Evolutionary conservation across 2,329 filamentous ascomycete species (phyloP).

Genomic region (Xylariaceae sp.): DNA sequence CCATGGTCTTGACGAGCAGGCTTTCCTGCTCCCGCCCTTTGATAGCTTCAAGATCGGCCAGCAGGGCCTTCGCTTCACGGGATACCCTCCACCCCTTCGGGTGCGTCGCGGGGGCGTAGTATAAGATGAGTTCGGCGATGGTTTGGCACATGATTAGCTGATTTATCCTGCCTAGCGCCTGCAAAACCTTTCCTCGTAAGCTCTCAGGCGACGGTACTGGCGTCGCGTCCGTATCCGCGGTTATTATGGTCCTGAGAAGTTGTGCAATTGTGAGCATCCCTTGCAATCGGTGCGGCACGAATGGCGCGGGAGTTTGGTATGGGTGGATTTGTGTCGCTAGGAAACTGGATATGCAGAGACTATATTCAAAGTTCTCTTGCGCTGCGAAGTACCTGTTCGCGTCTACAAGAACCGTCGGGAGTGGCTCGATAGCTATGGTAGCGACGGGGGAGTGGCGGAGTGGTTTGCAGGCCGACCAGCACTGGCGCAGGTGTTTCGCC

Average conservation of each 20-base stretch:
- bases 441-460: slow-evolving; percentile 38
- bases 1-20: slow-evolving; percentile 43
- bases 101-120: slow-evolving; percentile 41
- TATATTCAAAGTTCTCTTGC: slow-evolving; percentile 39
- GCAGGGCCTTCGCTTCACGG: slow-evolving; percentile 42
- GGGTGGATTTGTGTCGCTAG: slow-evolving; percentile 47
- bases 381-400: slow-evolving; percentile 44
- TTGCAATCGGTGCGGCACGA: slow-evolving; percentile 48
- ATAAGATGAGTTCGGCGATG: slow-evolving; percentile 46
- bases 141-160: slow-evolving; percentile 52
- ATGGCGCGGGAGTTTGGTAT: slow-evolving; percentile 47
- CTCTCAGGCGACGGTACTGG: neutral
- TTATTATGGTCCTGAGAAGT: slow-evolving; percentile 44
- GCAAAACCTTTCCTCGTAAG: slow-evolving; percentile 17
- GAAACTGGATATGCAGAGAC: slow-evolving; percentile 47
- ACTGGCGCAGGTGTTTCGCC: slow-evolving; percentile 30
- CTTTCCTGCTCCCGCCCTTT: slow-evolving; percentile 44
- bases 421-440: slow-evolving; percentile 49
- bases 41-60: slow-evolving; percentile 47
- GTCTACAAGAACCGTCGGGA: slow-evolving; percentile 43
- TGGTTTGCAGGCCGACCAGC: slow-evolving; percentile 38
- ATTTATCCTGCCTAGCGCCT: slow-evolving; percentile 43
- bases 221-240: slow-evolving; percentile 23
- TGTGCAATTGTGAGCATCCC: slow-evolving; percentile 50
- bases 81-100: slow-evolving; percentile 45